Conservation (phyloP, 2,329 filamentous ascomycete genomes). For the Cadophora sp. region DNA sequence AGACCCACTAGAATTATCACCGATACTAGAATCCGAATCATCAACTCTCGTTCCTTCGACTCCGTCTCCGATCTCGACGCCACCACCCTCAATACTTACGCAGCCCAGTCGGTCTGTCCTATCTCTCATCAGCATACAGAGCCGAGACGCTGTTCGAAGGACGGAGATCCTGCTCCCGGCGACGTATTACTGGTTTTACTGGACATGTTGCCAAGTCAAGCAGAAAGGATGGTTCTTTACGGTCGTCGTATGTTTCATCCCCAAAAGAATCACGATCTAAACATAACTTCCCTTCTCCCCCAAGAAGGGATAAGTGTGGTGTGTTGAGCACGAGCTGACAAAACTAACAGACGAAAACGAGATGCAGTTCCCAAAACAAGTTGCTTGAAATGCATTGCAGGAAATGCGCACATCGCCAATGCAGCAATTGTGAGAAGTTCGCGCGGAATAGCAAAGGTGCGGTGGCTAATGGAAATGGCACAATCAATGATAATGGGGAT, state of each 20-base stretch:
- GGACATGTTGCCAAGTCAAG: not conserved
- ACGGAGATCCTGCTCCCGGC: not conserved
- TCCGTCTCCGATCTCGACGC: not conserved
- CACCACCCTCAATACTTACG: not conserved
- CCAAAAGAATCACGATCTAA: too few species aligned
- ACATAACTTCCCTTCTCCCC: too few species aligned
- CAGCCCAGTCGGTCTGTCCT: not conserved
- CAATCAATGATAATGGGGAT: not conserved
- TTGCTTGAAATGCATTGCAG: not conserved
- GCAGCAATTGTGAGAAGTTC: not conserved
- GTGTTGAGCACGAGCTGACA: not conserved
- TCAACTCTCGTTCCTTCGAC: not conserved
- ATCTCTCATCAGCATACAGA: not conserved
- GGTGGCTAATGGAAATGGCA: not conserved
- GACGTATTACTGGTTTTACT: not conserved
- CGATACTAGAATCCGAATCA: not conserved
- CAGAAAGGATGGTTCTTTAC: not conserved
- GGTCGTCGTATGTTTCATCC: not conserved
- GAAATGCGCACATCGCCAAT: not conserved
- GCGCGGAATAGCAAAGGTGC: not conserved
- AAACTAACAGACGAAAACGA: not conserved
- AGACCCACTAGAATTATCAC: not conserved
- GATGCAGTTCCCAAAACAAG: not conserved
- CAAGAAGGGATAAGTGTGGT: too few species aligned
- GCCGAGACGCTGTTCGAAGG: not conserved